Evolutionary conservation across 2,329 filamentous ascomycete genomes (phyloP).

Genomic region (Trichophyton schoenleinii): DNA sequence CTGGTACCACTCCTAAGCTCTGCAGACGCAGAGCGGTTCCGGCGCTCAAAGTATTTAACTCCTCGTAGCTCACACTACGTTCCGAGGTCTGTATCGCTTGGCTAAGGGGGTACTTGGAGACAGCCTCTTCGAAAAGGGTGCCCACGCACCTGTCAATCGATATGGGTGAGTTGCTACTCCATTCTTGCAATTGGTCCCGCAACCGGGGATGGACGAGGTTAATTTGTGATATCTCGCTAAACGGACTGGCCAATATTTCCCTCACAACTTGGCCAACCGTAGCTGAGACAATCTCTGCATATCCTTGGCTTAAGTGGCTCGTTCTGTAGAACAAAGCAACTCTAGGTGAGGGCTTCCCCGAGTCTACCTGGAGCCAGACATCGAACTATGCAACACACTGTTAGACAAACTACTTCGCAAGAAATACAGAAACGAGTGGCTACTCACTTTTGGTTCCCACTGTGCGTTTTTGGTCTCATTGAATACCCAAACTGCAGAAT

Average conservation of each 20-base stretch:
- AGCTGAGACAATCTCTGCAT: neutral
- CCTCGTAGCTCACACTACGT: slow-evolving; percentile 20
- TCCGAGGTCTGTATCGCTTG: neutral
- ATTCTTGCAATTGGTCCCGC: neutral
- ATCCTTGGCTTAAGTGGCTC: neutral
- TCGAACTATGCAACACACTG: neutral
- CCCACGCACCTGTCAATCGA: neutral
- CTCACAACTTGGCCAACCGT: neutral
- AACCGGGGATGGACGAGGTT: neutral
- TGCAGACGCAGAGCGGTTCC: slow-evolving; percentile 26
- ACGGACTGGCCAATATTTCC: neutral
- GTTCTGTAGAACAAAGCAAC: neutral
- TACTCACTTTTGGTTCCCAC: neutral
- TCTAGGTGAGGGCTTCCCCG: neutral
- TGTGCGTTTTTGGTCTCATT: neutral
- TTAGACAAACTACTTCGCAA: neutral
- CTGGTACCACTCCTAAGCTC: slow-evolving; percentile 27
- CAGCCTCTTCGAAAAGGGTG: neutral
- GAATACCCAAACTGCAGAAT: neutral
- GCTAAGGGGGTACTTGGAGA: neutral
- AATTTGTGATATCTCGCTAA: neutral
- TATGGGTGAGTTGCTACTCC: neutral
- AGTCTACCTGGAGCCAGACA: neutral
- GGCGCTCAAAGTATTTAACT: slow-evolving; percentile 27
- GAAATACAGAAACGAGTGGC: neutral